phyloP scores from a whole-genome alignment of 2,329 filamentous ascomycete species.

The Aspergillus carbonarius region DNA sequence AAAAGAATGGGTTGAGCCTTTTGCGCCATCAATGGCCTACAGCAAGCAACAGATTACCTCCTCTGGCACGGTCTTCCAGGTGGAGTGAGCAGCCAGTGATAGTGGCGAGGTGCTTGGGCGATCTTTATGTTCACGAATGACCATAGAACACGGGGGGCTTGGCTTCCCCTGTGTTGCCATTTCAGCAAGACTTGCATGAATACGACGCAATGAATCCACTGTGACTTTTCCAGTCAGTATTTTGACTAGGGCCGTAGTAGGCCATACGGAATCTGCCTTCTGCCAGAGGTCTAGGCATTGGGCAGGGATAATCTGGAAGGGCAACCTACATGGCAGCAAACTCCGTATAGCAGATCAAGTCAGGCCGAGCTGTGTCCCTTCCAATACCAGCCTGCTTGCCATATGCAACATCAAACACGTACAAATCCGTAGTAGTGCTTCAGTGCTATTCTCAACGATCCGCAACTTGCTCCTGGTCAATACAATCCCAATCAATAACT shows the following conservation, averaged over 20 bases:
- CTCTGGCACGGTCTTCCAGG: slow-evolving; percentile 35
- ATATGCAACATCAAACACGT: neutral
- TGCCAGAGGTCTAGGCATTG: neutral
- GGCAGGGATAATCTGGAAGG: neutral
- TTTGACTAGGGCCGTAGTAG: neutral
- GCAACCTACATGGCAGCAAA: no score
- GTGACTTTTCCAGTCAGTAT: neutral
- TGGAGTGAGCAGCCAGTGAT: slow-evolving; percentile 11
- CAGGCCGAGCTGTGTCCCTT: no score
- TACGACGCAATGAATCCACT: slow-evolving; percentile 4
- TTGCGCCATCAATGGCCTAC: slow-evolving; percentile 39
- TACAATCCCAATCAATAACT: no score
- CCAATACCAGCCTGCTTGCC: no score
- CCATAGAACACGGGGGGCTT: slow-evolving; percentile 8
- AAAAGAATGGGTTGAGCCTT: slow-evolving; percentile 40
- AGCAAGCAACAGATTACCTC: slow-evolving; percentile 38
- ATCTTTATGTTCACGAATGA: slow-evolving; percentile 1
- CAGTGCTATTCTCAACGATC: no score
- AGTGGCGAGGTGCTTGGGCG: neutral
- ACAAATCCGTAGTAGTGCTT: no score
- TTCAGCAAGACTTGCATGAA: slow-evolving; percentile 6
- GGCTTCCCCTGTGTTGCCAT: neutral
- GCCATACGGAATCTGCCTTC: neutral
- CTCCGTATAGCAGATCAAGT: no score
- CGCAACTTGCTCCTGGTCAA: no score